Percentiles rank a stretch among this genome's conserved stretches.
Conservation (phyloP, 257 asterid genomes). For the Jasminum sambac region DNA sequence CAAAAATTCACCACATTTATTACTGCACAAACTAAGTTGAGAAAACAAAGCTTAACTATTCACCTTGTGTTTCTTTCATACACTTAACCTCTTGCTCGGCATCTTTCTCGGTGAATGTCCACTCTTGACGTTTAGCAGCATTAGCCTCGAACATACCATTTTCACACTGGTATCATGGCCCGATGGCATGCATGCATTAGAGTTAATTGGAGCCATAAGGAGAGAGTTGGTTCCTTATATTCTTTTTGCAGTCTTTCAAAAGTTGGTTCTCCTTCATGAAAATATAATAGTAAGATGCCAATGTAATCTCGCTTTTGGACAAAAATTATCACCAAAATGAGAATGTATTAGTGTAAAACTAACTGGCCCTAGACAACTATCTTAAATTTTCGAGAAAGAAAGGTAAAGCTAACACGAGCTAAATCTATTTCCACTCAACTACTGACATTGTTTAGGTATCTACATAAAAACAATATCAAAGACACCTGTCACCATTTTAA, state of each 20-base stretch:
- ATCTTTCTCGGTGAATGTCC: conserved; percentile 66
- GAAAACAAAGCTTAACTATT: conserved; percentile 18
- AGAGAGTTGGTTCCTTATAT: conserved; percentile 57
- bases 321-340: conserved; percentile 16
- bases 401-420: too few relatives aligned
- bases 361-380: conserved; percentile 86
- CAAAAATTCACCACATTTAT: conserved; percentile 16
- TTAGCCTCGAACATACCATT: conserved; percentile 86
- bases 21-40: conserved; percentile 10
- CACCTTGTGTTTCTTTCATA: conserved; percentile 59
- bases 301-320: conserved; percentile 21
- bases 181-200: conserved; percentile 53
- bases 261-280: conserved; percentile 89
- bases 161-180: conserved; percentile 62
- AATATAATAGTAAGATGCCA: conserved; percentile 18
- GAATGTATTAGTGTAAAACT: conserved; percentile 34
- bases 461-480: not conserved
- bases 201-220: conserved; percentile 36
- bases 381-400: conserved; percentile 96
- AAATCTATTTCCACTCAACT: too few relatives aligned
- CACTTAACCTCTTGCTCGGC: conserved; percentile 51
- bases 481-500: not conserved
- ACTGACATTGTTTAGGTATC: not conserved
- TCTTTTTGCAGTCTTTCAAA: conserved; percentile 88
- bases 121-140: conserved; percentile 98